phyloP scores from a whole-genome alignment of 23 red algal genomes.

The Chondrus crispus region DNA sequence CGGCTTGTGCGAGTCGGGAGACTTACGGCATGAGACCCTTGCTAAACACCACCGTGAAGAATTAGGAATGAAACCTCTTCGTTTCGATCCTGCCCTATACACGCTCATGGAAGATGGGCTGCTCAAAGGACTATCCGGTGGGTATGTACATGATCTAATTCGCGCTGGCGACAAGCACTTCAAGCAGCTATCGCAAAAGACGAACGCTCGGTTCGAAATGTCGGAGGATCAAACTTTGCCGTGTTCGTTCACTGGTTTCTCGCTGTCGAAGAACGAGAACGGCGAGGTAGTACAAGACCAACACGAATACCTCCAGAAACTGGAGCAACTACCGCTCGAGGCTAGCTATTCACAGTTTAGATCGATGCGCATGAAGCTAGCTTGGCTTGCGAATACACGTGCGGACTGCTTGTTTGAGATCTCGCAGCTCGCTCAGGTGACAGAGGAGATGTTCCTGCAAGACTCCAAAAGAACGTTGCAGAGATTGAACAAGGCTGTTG shows the following conservation, averaged over 20 bases:
- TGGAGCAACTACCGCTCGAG: slow-evolving; percentile 6
- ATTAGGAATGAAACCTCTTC: not conserved
- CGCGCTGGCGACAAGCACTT: not conserved
- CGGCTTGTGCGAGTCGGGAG: not conserved
- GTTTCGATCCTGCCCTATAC: not conserved
- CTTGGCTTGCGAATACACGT: slow-evolving; percentile 39
- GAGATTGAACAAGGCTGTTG: slow-evolving; percentile 26
- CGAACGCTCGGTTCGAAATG: not conserved
- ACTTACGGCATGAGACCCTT: slow-evolving; percentile 15
- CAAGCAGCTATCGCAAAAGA: not conserved
- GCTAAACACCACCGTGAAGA: slow-evolving; percentile 6
- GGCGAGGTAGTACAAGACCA: slow-evolving; percentile 1
- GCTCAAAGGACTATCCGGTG: not conserved
- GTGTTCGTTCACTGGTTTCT: not conserved
- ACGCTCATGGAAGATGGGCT: not conserved
- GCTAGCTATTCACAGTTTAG: not conserved
- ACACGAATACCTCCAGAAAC: slow-evolving; percentile 5
- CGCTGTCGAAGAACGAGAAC: not conserved
- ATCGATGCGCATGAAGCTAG: slow-evolving; percentile 52
- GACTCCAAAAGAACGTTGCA: not conserved
- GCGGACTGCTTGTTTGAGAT: slow-evolving; percentile 46
- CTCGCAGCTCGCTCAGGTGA: slow-evolving; percentile 25
- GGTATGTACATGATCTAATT: slow-evolving; percentile 11
- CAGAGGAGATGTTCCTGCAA: not conserved
- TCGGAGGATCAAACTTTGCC: not conserved